Percentiles rank a stretch among this genome's conserved stretches.
phyloP scores from a whole-genome alignment of 257 asterid genomes.

The Cordia subcordata region DNA sequence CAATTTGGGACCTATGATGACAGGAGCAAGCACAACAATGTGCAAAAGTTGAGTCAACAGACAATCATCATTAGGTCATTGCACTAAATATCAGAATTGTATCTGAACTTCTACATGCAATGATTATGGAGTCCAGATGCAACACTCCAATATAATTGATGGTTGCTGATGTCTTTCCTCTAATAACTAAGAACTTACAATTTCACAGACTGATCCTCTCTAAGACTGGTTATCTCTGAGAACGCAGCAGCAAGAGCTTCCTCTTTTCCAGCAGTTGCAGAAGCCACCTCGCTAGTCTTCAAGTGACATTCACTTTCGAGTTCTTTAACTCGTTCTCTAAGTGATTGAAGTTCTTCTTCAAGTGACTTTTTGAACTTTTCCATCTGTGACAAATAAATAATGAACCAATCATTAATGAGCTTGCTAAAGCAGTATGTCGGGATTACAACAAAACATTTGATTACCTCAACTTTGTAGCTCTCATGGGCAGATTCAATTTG shows the following conservation, averaged over 20 bases:
- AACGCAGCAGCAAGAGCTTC: conserved; percentile 65
- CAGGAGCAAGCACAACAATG: conserved; percentile 6
- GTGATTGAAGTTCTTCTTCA: conserved; percentile 54
- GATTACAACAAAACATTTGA: background rate
- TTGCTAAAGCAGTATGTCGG: conserved; percentile 3
- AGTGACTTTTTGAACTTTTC: conserved; percentile 55
- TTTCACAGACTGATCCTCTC: conserved; percentile 59
- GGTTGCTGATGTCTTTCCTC: background rate
- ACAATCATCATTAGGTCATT: background rate
- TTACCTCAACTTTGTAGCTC: conserved; percentile 62
- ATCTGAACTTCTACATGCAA: too few species aligned
- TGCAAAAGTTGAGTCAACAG: background rate
- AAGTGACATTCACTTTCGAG: conserved; percentile 55
- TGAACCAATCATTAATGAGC: background rate
- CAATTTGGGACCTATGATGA: conserved; percentile 54
- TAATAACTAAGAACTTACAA: conserved; percentile 31
- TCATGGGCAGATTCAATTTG: conserved; percentile 63
- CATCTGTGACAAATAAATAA: conserved; percentile 35
- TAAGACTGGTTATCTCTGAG: conserved; percentile 59
- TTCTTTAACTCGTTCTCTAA: conserved; percentile 46
- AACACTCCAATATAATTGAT: background rate
- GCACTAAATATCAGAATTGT: too few species aligned
- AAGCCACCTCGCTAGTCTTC: conserved; percentile 58
- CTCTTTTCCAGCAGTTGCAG: conserved; percentile 68
- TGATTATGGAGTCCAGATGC: too few species aligned